These are phyloP conservation scores for Stagonosporopsis rhizophila DNA, from an alignment of 2,329 filamentous ascomycete species.

Conservation along the genomic window DNA sequence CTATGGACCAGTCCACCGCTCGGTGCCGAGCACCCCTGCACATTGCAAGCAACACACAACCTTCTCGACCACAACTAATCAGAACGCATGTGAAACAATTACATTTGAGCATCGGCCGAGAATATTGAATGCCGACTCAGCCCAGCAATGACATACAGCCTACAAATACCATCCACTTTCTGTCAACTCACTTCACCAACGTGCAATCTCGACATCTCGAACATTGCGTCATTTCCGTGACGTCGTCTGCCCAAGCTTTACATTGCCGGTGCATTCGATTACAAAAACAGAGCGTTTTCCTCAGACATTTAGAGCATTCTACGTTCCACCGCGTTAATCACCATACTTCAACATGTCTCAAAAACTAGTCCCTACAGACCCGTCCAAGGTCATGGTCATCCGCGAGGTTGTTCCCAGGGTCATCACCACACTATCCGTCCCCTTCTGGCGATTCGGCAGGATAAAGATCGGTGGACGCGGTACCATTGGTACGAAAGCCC, in stretches of 20 bases:
- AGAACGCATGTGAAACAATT: constrained; percentile 8
- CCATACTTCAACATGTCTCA: constrained; percentile 39
- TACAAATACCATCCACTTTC: not conserved
- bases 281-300: not conserved
- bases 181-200: constrained; percentile 6
- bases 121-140: not conserved
- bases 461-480: constrained; percentile 86
- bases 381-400: constrained; percentile 87
- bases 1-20: constrained; percentile 2
- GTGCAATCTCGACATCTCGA: constrained; percentile 26
- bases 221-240: constrained; percentile 37
- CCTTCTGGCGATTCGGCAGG: constrained; percentile 81
- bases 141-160: not conserved
- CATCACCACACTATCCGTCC: constrained; percentile 79
- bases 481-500: constrained; percentile 72
- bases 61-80: constrained; percentile 15
- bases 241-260: constrained; percentile 29
- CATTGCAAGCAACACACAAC: constrained; percentile 10
- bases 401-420: constrained; percentile 77
- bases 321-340: not conserved
- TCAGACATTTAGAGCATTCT: not conserved
- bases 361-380: constrained; percentile 64
- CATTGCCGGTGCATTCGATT: constrained; percentile 2
- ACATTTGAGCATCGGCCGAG: constrained; percentile 19
- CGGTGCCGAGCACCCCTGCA: constrained; percentile 15